Conservation (phyloP, 108 stramenopile genomes). For the Skeletonema potamos region DNA sequence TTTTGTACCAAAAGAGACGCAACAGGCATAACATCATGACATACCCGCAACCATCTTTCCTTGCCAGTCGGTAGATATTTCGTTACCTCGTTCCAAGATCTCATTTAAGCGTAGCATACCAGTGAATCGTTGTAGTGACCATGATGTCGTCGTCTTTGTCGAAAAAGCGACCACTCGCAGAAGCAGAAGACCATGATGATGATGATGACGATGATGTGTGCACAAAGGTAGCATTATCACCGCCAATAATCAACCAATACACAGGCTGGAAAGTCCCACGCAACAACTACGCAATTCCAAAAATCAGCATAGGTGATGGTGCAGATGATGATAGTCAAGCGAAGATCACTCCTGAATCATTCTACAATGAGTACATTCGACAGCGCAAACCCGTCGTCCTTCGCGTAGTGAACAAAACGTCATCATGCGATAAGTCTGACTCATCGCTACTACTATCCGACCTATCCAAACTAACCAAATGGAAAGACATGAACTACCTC, state of each 20-base stretch:
- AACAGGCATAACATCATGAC: too few species aligned
- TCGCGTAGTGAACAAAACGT: slow-evolving; percentile 15
- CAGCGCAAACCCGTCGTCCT: slow-evolving; percentile 50
- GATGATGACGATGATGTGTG: neutral
- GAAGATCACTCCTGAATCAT: slow-evolving; percentile 30
- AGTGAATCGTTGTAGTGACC: too few species aligned
- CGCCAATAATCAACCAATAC: slow-evolving; percentile 21
- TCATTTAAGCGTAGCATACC: too few species aligned
- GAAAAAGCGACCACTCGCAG: neutral
- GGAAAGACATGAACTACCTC: slow-evolving; percentile 14
- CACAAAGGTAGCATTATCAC: neutral
- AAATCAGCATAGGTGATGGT: slow-evolving; percentile 1
- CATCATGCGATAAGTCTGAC: too few species aligned
- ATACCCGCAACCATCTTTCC: too few species aligned
- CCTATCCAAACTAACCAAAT: slow-evolving; percentile 23
- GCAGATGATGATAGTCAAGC: neutral
- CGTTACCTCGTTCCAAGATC: too few species aligned
- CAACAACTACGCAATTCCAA: slow-evolving; percentile 9
- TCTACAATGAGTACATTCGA: slow-evolving; percentile 49
- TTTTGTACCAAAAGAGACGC: too few species aligned
- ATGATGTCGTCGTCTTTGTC: too few species aligned
- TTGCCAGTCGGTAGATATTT: too few species aligned
- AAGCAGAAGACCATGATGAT: neutral
- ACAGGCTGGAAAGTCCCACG: slow-evolving; percentile 40
- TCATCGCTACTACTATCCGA: neutral